Evolutionary conservation across 169 alveolate genomes (phyloP), one percentile per base, ranked within the genome.

Genomic region (Theileria equi): DNA sequence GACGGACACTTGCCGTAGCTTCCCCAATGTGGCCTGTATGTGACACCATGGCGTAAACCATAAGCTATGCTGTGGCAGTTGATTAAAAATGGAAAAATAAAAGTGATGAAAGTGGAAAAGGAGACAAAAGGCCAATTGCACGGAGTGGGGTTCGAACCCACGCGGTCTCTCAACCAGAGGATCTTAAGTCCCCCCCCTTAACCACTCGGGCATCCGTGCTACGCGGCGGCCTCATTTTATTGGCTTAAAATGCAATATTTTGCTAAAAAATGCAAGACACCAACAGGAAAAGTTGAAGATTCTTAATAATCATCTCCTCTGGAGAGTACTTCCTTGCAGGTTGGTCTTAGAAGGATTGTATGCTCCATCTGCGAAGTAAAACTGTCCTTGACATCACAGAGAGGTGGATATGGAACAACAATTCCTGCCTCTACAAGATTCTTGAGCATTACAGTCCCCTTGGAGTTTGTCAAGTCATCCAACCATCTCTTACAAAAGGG

Each of bases 291-390:
- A 3, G 32, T 28, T 3, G 31, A 67, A 28, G n/a, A 25, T 0
- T n/a, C 13, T 90, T 88, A 97, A 81, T 87, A 98, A 77, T 98
- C 99, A 72, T 95, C 98, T 23, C 99, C 99, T 48, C 98, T 84
- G n/a, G 99, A 92, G 41, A 96, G 74, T 31, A 96, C 93, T 84
- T 98, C 99, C 78, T 97, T 97, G 65, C 98, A 91, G 8, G 98
- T 94, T 0, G 99, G 98, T 74, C 98, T 93, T 32, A 97, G 89
- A 74, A 96, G 68, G 23, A 98, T 87, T 40, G 99, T 98, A 85
- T 98, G 99, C 63, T 98, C 99, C 97, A 93, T 95, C 88, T 98
- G 98, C 10, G 99, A 95, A n/a, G 98, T 97, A 87, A 88, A 96
- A 17, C 97, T 84, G 62, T 98, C 98, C 52, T 84, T 84, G 5